phyloP scores from a whole-genome alignment of 1,139 yeast genomes.

The Tardiomyces blankii region DNA sequence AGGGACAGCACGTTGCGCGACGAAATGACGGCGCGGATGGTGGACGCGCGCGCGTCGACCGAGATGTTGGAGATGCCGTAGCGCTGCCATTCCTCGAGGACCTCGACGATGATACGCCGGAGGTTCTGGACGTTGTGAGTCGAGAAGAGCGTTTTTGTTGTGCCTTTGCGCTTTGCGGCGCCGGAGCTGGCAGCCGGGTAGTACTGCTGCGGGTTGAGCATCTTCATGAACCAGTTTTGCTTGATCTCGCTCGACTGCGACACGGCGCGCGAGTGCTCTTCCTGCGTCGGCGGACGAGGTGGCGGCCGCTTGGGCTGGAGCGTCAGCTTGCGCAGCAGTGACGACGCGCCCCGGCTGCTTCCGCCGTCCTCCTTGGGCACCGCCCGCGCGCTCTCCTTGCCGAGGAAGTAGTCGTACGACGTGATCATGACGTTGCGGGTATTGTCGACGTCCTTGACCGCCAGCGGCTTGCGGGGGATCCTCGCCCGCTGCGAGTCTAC shows the following conservation, averaged over 20 bases:
- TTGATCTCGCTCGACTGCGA: slow-evolving; percentile 11
- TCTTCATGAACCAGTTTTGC: slow-evolving; percentile 31
- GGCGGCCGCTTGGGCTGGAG: slow-evolving; percentile 13
- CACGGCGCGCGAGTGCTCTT: slow-evolving; percentile 1
- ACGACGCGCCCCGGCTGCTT: slow-evolving; percentile 5
- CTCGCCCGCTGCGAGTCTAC: neutral
- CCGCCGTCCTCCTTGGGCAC: slow-evolving; percentile 1
- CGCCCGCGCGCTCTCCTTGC: neutral
- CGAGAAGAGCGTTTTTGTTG: slow-evolving; percentile 19
- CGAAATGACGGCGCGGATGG: slow-evolving; percentile 23
- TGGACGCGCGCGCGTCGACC: slow-evolving; percentile 13
- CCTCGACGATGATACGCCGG: slow-evolving; percentile 20
- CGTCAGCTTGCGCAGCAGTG: slow-evolving; percentile 11
- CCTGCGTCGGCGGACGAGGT: slow-evolving; percentile 10
- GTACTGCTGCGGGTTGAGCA: slow-evolving; percentile 12
- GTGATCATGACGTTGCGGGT: neutral
- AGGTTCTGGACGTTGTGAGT: slow-evolving; percentile 16
- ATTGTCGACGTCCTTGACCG: slow-evolving; percentile 7
- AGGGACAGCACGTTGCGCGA: slow-evolving; percentile 25
- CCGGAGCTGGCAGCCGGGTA: slow-evolving; percentile 1
- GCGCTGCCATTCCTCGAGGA: slow-evolving; percentile 25
- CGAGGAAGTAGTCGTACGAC: neutral
- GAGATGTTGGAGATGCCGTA: slow-evolving; percentile 22
- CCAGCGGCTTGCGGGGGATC: slow-evolving; percentile 7
- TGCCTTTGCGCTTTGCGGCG: slow-evolving; percentile 6